Percentiles rank a stretch among this genome's conserved stretches.
Evolutionary conservation across 2,329 filamentous ascomycete genomes (phyloP).

Genomic region (Pseudocercospora pini-densiflorae): DNA sequence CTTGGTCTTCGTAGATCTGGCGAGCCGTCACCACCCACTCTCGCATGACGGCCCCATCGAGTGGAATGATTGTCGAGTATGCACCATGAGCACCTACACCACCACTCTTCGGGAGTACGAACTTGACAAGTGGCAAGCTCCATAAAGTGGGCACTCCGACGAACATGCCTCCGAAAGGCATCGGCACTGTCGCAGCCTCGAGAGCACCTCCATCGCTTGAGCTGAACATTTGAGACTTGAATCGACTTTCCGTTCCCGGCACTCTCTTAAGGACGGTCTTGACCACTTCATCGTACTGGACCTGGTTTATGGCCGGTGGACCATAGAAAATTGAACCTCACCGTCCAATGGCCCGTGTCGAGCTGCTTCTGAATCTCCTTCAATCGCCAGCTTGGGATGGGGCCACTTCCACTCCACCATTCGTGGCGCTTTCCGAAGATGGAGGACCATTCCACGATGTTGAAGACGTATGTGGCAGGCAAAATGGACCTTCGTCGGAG

Average conservation of each 20-base stretch:
- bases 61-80: background rate
- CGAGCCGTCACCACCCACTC: background rate
- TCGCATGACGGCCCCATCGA: background rate
- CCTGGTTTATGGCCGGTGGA: background rate
- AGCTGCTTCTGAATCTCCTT: background rate
- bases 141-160: background rate
- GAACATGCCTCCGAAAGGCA: background rate
- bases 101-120: background rate
- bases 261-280: background rate
- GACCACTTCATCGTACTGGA: background rate
- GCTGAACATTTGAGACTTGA: background rate
- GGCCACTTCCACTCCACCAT: background rate
- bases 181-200: background rate
- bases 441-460: background rate
- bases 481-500: background rate
- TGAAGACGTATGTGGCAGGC: background rate
- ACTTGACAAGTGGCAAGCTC: background rate
- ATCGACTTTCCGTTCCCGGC: background rate
- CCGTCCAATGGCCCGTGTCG: background rate
- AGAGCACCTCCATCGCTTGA: background rate
- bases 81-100: background rate
- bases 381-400: background rate
- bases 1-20: background rate
- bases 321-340: background rate
- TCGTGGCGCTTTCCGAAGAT: background rate